These are phyloP conservation scores for Cercospora zeina DNA, from an alignment of 2,329 filamentous ascomycete genomes.

Conservation along the genomic window DNA sequence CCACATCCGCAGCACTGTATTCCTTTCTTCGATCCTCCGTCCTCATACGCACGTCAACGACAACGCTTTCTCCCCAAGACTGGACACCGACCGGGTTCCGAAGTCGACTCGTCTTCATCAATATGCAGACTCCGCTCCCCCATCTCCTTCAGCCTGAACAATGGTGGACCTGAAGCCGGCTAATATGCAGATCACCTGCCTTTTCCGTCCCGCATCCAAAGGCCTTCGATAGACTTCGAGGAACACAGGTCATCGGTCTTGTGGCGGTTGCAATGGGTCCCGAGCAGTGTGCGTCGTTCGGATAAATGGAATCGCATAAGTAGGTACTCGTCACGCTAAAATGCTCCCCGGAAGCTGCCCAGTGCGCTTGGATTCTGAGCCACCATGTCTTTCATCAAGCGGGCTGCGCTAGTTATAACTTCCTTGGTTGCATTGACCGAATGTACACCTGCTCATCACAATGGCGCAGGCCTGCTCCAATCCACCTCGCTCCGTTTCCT, in stretches of 20 bases:
- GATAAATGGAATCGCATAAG: slow-evolving; percentile 5
- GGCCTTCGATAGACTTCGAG: not conserved
- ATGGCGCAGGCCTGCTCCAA: not conserved
- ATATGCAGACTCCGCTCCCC: slow-evolving; percentile 3
- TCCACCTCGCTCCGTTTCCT: slow-evolving; percentile 39
- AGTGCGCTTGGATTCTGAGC: not conserved
- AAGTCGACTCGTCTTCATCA: not conserved
- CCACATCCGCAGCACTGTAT: not conserved
- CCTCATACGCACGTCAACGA: not conserved
- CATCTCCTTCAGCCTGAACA: slow-evolving; percentile 9
- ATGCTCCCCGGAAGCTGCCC: not conserved
- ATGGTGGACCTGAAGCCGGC: slow-evolving; percentile 5
- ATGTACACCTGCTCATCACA: not conserved
- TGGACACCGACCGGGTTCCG: not conserved
- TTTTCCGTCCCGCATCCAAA: not conserved
- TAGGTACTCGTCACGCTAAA: not conserved
- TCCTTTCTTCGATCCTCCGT: not conserved
- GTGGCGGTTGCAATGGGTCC: not conserved
- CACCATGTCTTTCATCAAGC: not conserved
- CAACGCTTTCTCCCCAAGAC: not conserved
- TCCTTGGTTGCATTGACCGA: not conserved
- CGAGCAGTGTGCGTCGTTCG: not conserved
- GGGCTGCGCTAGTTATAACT: not conserved
- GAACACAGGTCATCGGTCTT: not conserved
- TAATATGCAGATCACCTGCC: slow-evolving; percentile 10